These are phyloP conservation scores for Sclerotinia minor DNA, from an alignment of 2,329 filamentous ascomycete species.

Conservation along the genomic window DNA sequence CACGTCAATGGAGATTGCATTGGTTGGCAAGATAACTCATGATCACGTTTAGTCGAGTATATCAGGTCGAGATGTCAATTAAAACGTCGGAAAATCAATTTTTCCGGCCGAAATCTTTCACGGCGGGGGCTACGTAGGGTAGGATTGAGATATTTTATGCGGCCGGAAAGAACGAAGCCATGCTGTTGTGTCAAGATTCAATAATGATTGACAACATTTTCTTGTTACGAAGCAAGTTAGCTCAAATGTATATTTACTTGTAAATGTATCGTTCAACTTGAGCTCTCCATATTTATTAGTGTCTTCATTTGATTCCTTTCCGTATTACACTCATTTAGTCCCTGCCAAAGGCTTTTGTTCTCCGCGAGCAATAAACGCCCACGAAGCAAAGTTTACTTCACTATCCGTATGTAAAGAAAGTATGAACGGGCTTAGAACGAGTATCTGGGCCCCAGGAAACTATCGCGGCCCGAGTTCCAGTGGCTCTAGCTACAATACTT, in stretches of 20 bases:
- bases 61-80: not conserved
- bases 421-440: constrained; percentile 18
- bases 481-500: constrained; percentile 5
- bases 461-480: constrained; percentile 5
- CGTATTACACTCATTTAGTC: not conserved
- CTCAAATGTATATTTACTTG: not conserved
- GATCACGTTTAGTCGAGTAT: no score
- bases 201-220: not conserved
- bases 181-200: not conserved
- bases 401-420: not conserved
- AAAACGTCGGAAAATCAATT: not conserved
- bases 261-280: not conserved
- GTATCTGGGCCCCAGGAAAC: constrained; percentile 18
- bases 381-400: not conserved
- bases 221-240: not conserved
- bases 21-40: no score
- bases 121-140: not conserved
- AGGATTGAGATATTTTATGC: not conserved
- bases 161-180: not conserved
- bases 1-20: no score
- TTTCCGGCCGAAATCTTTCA: not conserved
- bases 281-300: constrained; percentile 11
- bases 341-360: not conserved
- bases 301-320: constrained; percentile 2
- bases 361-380: not conserved